Conservation (phyloP, 2,329 filamentous ascomycete species). For the Nemania sp. region DNA sequence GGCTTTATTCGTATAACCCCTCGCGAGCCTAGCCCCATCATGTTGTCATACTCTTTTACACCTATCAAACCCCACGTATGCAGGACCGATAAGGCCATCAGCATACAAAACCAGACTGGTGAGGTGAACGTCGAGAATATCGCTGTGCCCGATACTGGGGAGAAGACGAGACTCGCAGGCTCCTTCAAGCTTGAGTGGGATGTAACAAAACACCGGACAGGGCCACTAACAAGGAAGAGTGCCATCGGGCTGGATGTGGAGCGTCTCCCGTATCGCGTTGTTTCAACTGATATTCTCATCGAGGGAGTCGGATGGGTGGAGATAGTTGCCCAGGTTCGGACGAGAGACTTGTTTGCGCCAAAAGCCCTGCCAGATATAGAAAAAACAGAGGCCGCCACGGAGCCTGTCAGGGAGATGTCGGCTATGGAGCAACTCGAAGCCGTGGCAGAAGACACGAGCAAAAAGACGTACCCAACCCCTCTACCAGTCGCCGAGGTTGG, state of each 20-base stretch:
- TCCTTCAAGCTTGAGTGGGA: conserved; percentile 81
- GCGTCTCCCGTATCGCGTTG: conserved; percentile 80
- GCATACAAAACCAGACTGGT: conserved; percentile 74
- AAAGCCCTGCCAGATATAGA: conserved; percentile 37
- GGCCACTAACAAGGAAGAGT: conserved; percentile 74
- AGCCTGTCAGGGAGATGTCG: conserved; percentile 37
- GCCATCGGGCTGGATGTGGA: conserved; percentile 74
- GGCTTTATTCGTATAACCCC: conserved; percentile 91
- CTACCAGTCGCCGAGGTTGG: too few relatives aligned
- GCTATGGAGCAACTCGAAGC: conserved; percentile 44
- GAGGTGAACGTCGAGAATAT: conserved; percentile 73
- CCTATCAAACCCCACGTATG: conserved; percentile 82
- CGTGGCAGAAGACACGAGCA: conserved; percentile 26
- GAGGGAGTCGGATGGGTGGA: conserved; percentile 97
- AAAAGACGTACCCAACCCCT: conserved; percentile 18
- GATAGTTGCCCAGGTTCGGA: conserved; percentile 82
- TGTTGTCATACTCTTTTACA: conserved; percentile 89
- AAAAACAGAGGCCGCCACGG: conserved; percentile 30
- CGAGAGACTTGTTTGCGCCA: conserved; percentile 58
- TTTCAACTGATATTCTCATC: conserved; percentile 86
- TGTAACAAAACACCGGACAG: conserved; percentile 82
- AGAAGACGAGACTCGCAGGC: conserved; percentile 76
- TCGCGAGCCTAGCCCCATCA: conserved; percentile 69
- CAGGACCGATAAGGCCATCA: conserved; percentile 80
- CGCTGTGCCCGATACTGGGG: conserved; percentile 66